Evolutionary conservation across 2,329 filamentous ascomycete species (phyloP).

Genomic region (Colletotrichum abscissum): DNA sequence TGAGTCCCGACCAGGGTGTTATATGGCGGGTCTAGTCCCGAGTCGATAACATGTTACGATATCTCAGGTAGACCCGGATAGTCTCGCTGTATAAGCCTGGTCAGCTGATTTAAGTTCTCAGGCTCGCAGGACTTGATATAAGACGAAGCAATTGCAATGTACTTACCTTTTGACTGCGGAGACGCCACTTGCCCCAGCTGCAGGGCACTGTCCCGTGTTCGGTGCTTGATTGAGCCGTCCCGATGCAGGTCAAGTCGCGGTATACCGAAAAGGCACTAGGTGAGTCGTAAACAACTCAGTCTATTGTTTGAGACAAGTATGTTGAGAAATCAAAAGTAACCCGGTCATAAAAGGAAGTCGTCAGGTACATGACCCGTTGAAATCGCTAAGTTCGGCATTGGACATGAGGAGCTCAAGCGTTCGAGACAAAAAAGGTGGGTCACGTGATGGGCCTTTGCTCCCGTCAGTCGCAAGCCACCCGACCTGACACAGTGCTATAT

Average conservation of each 20-base stretch:
- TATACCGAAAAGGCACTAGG: neutral
- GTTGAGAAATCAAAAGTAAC: slow-evolving; percentile 16
- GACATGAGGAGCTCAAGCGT: slow-evolving; percentile 14
- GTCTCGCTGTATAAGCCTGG: slow-evolving; percentile 5
- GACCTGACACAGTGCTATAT: neutral
- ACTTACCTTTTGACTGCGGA: slow-evolving; percentile 30
- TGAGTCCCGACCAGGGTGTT: slow-evolving; percentile 22
- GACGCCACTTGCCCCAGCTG: slow-evolving; percentile 27
- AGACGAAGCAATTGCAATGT: slow-evolving; percentile 22
- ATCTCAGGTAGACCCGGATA: slow-evolving; percentile 15
- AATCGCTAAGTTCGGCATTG: slow-evolving; percentile 16
- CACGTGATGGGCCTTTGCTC: slow-evolving; percentile 3
- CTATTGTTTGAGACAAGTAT: slow-evolving; percentile 24
- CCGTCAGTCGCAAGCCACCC: neutral
- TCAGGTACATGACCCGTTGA: slow-evolving; percentile 32
- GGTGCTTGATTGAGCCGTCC: slow-evolving; percentile 17
- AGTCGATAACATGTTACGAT: slow-evolving; percentile 30
- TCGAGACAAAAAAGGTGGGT: slow-evolving; percentile 12
- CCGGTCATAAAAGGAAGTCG: slow-evolving; percentile 22
- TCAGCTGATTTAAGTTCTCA: slow-evolving; percentile 24
- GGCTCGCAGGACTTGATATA: slow-evolving; percentile 14
- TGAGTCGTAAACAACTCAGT: slow-evolving; percentile 15
- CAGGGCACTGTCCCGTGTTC: slow-evolving; percentile 23
- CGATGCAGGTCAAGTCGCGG: slow-evolving; percentile 12
- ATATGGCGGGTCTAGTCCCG: slow-evolving; percentile 13